Percentiles rank a stretch among this genome's conserved stretches.
Conservation (phyloP, 805 yeast genomes). For the Wickerhamomyces chaumierensis region DNA sequence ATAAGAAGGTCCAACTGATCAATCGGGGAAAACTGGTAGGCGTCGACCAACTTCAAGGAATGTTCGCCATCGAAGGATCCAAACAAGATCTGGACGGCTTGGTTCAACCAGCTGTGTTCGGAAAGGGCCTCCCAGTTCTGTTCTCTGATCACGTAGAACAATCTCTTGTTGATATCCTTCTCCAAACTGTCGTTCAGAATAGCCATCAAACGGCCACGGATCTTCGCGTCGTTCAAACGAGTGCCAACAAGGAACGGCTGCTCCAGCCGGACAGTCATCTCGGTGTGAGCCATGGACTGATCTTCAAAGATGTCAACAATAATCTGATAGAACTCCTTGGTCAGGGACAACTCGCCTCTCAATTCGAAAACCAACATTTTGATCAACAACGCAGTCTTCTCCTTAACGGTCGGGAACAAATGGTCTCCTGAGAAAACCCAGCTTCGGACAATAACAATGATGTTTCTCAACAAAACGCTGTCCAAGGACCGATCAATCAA, state of each 20-base stretch:
- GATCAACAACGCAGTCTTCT: slow-evolving; percentile 85
- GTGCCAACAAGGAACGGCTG: slow-evolving; percentile 96
- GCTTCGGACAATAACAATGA: slow-evolving; percentile 64
- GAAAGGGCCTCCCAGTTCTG: slow-evolving; percentile 96
- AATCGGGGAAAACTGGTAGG: slow-evolving; percentile 43
- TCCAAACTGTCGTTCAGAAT: slow-evolving; percentile 74
- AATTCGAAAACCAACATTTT: slow-evolving; percentile 91
- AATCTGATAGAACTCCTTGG: slow-evolving; percentile 74
- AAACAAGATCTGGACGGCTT: slow-evolving; percentile 76
- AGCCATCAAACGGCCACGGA: slow-evolving; percentile 67
- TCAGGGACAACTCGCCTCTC: slow-evolving; percentile 70
- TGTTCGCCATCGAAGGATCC: slow-evolving; percentile 57
- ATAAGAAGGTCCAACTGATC: slow-evolving; percentile 24
- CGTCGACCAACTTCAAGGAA: slow-evolving; percentile 33
- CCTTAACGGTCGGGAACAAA: slow-evolving; percentile 87
- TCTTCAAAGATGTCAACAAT: slow-evolving; percentile 83
- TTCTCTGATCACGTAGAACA: slow-evolving; percentile 81
- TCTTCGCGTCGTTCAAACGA: slow-evolving; percentile 60
- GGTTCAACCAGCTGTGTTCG: slow-evolving; percentile 91
- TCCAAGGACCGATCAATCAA: slow-evolving; percentile 83
- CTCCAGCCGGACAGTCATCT: slow-evolving; percentile 88
- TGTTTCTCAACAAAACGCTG: slow-evolving; percentile 58
- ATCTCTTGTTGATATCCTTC: slow-evolving; percentile 61
- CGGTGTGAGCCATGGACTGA: slow-evolving; percentile 66
- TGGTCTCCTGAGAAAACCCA: slow-evolving; percentile 82